Evolutionary conservation across 2,329 filamentous ascomycete genomes (phyloP), one percentile per base, ranked within the genome.

Genomic region (Cladophialophora exuberans): DNA sequence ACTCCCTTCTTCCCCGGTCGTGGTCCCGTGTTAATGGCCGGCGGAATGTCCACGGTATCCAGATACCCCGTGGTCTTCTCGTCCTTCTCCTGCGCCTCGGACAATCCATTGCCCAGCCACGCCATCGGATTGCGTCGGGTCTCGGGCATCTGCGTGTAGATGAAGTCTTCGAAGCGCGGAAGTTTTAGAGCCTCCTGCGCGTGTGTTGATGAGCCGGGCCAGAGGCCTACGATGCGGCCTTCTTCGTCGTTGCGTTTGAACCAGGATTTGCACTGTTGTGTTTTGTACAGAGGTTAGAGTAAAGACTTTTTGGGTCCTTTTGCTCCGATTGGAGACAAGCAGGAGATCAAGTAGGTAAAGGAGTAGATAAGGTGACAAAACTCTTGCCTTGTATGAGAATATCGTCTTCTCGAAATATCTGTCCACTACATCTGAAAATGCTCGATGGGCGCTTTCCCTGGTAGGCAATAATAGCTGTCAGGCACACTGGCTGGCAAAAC

Each of bases 221-320:
- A 90, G 5, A 88, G 66, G 0, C 85, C 86, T 59, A 88, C 84
- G 20, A 90, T 83, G 3, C 85, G 73, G 0, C 77, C 80, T 0
- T 85, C 86, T 0, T 85, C 80, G 4, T 72, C 72, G 0, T 83
- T 83, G 10, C 86, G 83, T 56, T 90, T 90, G 56, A 87, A 87
- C 87, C 87, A 90, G 0, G 83, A 86, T 35, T 81, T 83, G 67
- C 87, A 90, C 52, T 82, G 80, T 48, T 86, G 83, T 11, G n/a
- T n/a, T n/a, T n/a, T n/a, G n/a, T n/a, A n/a, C n/a, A n/a, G n/a
- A n/a, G n/a, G n/a, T n/a, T n/a, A n/a, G n/a, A n/a, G n/a, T n/a
- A n/a, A n/a, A n/a, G n/a, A n/a, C n/a, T n/a, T n/a, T n/a, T n/a
- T n/a, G n/a, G n/a, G n/a, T n/a, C n/a, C n/a, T n/a, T n/a, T 3